phyloP scores from a whole-genome alignment of 306 rosid genomes.

The Ceratonia siliqua region DNA sequence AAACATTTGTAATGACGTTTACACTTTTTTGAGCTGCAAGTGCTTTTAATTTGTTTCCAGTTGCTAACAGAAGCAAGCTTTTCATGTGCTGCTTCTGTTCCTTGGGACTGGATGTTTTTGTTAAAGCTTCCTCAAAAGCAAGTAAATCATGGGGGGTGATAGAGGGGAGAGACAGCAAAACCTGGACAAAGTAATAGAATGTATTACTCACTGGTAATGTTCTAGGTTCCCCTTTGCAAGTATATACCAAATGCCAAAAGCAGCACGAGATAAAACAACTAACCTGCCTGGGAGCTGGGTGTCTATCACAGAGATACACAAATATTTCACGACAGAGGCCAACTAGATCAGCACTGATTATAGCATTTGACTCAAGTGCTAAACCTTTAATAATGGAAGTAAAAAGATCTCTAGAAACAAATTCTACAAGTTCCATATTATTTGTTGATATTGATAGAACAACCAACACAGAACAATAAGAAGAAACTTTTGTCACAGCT shows the following conservation, averaged over 20 bases:
- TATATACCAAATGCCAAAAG: background rate
- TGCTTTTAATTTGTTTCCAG: slow-evolving; percentile 90
- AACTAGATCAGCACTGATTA: slow-evolving; percentile 85
- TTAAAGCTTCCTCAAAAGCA: slow-evolving; percentile 91
- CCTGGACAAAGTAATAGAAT: slow-evolving; percentile 42
- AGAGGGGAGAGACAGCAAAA: slow-evolving; percentile 80
- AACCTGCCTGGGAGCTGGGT: slow-evolving; percentile 94
- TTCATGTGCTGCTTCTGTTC: slow-evolving; percentile 91
- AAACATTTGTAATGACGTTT: slow-evolving; percentile 85
- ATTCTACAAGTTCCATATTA: slow-evolving; percentile 64
- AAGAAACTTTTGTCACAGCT: slow-evolving; percentile 74
- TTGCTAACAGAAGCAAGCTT: slow-evolving; percentile 78
- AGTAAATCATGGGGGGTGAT: slow-evolving; percentile 72
- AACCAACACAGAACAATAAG: slow-evolving; percentile 68
- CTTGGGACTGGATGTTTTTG: slow-evolving; percentile 85
- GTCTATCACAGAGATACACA: slow-evolving; percentile 75
- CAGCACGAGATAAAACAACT: slow-evolving; percentile 28
- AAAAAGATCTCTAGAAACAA: slow-evolving; percentile 84
- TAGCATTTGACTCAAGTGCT: slow-evolving; percentile 90
- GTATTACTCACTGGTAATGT: slow-evolving; percentile 18
- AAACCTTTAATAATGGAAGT: slow-evolving; percentile 80
- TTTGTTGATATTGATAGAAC: slow-evolving; percentile 60
- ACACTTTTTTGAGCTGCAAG: slow-evolving; percentile 87
- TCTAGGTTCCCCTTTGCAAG: slow-evolving; percentile 1
- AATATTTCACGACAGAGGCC: slow-evolving; percentile 91